Percentiles rank a stretch among this genome's conserved stretches.
Conservation (phyloP, 768 basidiomycete species). For the Gautieria morchelliformis region DNA sequence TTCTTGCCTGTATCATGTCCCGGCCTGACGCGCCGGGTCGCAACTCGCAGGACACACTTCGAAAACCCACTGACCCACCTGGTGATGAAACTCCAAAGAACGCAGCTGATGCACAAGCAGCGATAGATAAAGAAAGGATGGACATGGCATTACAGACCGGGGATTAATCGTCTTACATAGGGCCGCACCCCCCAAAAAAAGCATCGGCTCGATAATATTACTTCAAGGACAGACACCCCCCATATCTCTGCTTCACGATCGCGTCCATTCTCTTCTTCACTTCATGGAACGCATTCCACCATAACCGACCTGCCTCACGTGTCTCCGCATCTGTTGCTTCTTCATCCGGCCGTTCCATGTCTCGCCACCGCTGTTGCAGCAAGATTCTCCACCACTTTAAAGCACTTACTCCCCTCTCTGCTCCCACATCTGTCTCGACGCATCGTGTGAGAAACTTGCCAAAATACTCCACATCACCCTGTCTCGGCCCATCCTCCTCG, state of each 20-base stretch:
- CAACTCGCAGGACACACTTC: too few species aligned
- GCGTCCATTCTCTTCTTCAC: constrained; percentile 60
- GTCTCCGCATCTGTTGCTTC: constrained; percentile 25
- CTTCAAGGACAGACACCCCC: constrained; percentile 55
- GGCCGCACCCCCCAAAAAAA: too few species aligned
- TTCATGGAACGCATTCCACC: constrained; percentile 74
- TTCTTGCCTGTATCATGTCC: too few species aligned
- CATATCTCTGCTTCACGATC: constrained; percentile 59
- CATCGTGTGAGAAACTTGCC: constrained; percentile 61
- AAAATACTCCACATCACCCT: constrained; percentile 69
- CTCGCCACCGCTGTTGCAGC: constrained; percentile 49
- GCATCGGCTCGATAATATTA: too few species aligned
- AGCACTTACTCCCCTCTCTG: constrained; percentile 63
- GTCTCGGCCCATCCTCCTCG: constrained; percentile 53
- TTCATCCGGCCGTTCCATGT: constrained; percentile 44
- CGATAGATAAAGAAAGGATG: too few species aligned
- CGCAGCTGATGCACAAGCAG: too few species aligned
- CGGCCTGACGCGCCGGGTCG: too few species aligned
- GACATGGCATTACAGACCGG: too few species aligned
- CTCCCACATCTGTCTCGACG: constrained; percentile 57
- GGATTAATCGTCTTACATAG: too few species aligned
- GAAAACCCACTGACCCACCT: too few species aligned
- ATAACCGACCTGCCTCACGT: constrained; percentile 41
- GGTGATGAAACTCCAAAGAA: too few species aligned
- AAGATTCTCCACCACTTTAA: constrained; percentile 79